Percentiles rank a stretch among this genome's conserved stretches.
These are phyloP conservation scores for Hymenoscyphus albidus DNA, from an alignment of 2,329 filamentous ascomycete species.

Conservation along the genomic window DNA sequence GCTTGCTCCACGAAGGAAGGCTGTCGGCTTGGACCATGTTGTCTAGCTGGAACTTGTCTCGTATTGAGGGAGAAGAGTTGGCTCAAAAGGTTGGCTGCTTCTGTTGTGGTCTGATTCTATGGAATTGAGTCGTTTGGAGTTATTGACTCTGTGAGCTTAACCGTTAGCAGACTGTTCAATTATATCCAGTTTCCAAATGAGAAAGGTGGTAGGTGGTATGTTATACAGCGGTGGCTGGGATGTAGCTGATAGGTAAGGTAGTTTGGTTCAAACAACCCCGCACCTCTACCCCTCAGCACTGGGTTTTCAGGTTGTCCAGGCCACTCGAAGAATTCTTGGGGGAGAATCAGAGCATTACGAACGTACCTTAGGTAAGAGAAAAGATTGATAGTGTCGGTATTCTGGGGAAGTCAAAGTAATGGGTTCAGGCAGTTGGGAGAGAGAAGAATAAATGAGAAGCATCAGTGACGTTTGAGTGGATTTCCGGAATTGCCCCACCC, in stretches of 20 bases:
- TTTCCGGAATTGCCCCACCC: not conserved
- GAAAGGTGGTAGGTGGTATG: not conserved
- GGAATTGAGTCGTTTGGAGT: conserved; percentile 1
- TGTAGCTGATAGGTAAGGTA: not conserved
- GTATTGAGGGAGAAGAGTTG: conserved; percentile 13
- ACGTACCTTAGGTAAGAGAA: not conserved
- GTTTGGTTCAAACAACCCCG: not conserved
- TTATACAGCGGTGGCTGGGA: not conserved
- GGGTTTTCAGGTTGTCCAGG: not conserved
- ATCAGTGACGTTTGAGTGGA: not conserved
- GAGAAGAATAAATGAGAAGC: not conserved
- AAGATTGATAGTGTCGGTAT: not conserved
- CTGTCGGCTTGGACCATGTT: conserved; percentile 61
- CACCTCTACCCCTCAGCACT: not conserved
- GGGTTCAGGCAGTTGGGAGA: not conserved
- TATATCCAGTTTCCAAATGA: not conserved
- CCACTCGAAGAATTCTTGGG: not conserved
- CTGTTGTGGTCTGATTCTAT: conserved; percentile 20
- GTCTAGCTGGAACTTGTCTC: conserved; percentile 12
- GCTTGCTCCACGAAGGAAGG: conserved; percentile 81
- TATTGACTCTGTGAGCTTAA: not conserved
- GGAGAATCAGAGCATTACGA: not conserved
- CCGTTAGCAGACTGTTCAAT: not conserved
- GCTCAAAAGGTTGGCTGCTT: conserved; percentile 14
- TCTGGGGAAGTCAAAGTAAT: not conserved